Evolutionary conservation across 805 yeast genomes (phyloP).

Genomic region (Sungouiella blattae): DNA sequence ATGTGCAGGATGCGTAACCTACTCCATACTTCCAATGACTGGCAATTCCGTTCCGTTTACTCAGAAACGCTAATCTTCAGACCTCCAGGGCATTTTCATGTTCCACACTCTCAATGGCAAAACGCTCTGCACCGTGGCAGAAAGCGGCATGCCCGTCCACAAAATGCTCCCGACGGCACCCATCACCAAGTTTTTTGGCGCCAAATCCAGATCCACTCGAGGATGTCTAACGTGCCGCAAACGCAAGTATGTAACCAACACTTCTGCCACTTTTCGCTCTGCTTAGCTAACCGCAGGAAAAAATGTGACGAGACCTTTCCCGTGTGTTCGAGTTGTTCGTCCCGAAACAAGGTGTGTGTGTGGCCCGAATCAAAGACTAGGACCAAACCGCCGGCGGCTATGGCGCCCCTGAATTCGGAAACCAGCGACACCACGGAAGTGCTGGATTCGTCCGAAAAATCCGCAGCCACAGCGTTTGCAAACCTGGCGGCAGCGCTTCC

Average conservation of each 20-base stretch:
- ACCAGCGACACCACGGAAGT: too few species aligned
- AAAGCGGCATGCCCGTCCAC: conserved; percentile 6
- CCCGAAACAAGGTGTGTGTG: background rate
- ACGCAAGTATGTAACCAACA: conserved; percentile 14
- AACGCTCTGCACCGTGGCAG: conserved; percentile 9
- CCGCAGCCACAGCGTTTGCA: too few species aligned
- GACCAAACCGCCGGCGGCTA: too few species aligned
- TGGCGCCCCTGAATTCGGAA: too few species aligned
- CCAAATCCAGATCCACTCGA: conserved; percentile 12
- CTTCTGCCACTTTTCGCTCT: background rate
- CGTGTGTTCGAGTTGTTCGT: conserved; percentile 9
- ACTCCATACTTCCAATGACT: too few species aligned
- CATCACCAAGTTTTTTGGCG: conserved; percentile 9
- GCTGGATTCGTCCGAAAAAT: too few species aligned
- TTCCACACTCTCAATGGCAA: conserved; percentile 13
- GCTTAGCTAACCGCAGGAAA: conserved; percentile 15
- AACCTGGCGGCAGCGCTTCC: too few species aligned
- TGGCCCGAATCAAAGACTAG: too few species aligned
- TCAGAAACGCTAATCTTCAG: too few species aligned
- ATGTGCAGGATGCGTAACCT: too few species aligned
- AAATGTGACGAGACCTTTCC: conserved; percentile 18
- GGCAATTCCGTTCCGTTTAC: too few species aligned
- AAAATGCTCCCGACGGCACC: conserved; percentile 10
- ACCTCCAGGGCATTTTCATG: too few species aligned
- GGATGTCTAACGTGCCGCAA: conserved; percentile 17